phyloP scores from a whole-genome alignment of 768 basidiomycete genomes.

The Boletus rubescentipes region DNA sequence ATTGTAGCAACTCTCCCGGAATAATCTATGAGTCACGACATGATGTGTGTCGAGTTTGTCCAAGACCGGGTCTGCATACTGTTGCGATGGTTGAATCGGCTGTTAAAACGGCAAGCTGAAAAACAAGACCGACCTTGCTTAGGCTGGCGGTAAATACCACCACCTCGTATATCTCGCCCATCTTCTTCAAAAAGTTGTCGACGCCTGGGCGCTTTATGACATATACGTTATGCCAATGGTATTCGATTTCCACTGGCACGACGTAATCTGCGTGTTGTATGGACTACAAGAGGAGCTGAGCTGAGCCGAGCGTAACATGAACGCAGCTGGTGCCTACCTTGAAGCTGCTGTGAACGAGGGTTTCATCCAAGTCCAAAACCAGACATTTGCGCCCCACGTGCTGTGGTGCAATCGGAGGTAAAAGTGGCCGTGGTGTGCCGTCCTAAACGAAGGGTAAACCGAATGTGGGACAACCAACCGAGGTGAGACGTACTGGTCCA shows the following conservation, averaged over 20 bases:
- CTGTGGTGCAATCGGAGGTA: constrained; percentile 78
- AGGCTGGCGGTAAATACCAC: constrained; percentile 98
- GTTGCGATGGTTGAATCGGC: constrained; percentile 12
- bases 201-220: constrained; percentile 99
- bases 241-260: constrained; percentile 98
- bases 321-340: constrained; percentile 58
- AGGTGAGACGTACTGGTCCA: constrained; percentile 68
- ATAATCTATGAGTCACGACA: constrained; percentile 91
- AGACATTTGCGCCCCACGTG: constrained; percentile 92
- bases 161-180: constrained; percentile 98
- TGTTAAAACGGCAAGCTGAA: not conserved
- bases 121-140: constrained; percentile 71
- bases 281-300: constrained; percentile 56
- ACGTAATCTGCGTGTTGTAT: constrained; percentile 96
- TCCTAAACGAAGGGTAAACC: constrained; percentile 50
- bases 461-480: not conserved
- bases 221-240: constrained; percentile 97
- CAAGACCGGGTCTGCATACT: constrained; percentile 98
- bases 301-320: constrained; percentile 10
- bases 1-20: constrained; percentile 98
- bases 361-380: constrained; percentile 96
- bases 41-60: constrained; percentile 94
- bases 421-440: constrained; percentile 80
- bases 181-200: constrained; percentile 93
- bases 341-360: constrained; percentile 95